Base-by-base conservation (phyloP, 2,329 filamentous ascomycete species). In the Emergomyces pasteurianus region DNA sequence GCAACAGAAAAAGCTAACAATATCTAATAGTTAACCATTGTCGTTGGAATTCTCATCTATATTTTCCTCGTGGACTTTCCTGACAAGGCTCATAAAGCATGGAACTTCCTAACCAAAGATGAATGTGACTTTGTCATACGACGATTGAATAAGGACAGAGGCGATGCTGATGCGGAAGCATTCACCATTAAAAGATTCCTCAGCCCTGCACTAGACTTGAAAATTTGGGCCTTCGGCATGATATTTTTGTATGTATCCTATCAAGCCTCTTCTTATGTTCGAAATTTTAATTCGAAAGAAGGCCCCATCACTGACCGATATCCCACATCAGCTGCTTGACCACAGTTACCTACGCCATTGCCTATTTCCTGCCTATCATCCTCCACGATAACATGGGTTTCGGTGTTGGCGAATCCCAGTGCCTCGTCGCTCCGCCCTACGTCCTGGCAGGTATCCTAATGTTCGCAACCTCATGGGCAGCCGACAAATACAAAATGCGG, bases 331-430 rank as follows among this genome's bases (percentile, higher is more conserved):
- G 84, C 75, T 83, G 83, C 72, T 82, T 83, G 1, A 90, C 88
- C 0, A 88, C 87, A 12, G 82, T 89, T 58, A 81, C 81, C n/a
- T 94, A 94, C 70, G 84, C 88, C 0, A 81, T 94, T 9, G 86
- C 88, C 1, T 92, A 88, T 72, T 92, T 92, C 69, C 75, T 92
- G 3, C 89, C 89, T 7, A 83, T 92, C 67, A 89, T 94, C 66
- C 82, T 95, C 6, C 69, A 70, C 9, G 65, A 74, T 28, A 80
- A 80, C 21, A 82, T 92, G 78, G 81, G 83, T 16, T 92, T 89
- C 76, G 77, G 73, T 54, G 77, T 86, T 5, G 85, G 79, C 8
- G 77, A 77, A 56, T 78, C 87, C 0, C 87, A 90, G 72, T 89
- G 87, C 69, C 82, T 92, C 4, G 80, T 86, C 3, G 87, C 89